Evolutionary conservation across 352 stramenopile species (phyloP).

Genomic region (Pythium scleroteichum): DNA sequence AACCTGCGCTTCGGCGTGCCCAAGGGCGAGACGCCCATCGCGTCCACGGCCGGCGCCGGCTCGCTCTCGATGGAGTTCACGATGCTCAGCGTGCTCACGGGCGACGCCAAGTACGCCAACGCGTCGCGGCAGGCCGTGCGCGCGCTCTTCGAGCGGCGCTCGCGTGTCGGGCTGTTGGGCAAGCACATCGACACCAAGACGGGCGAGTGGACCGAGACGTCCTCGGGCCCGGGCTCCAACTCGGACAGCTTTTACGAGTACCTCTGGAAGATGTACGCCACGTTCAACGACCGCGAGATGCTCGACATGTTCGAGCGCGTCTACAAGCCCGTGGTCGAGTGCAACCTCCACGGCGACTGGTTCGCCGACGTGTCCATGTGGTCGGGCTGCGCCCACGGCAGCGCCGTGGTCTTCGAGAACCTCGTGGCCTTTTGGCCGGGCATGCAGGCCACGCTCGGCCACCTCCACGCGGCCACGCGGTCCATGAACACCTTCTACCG

Average conservation of each 20-base stretch:
- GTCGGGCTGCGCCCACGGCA: constrained; percentile 49
- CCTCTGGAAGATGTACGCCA: constrained; percentile 95
- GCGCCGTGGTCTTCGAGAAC: constrained; percentile 72
- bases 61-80: constrained; percentile 97
- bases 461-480: constrained; percentile 76
- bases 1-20: constrained; percentile 93
- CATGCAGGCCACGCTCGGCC: constrained; percentile 94
- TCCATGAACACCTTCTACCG: constrained; percentile 95
- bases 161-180: constrained; percentile 89
- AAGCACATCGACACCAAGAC: constrained; percentile 95
- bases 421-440: constrained; percentile 97
- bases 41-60: constrained; percentile 95
- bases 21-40: constrained; percentile 92
- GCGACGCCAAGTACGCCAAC: constrained; percentile 63
- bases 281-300: constrained; percentile 93
- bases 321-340: constrained; percentile 60
- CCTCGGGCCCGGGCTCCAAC: constrained; percentile 90
- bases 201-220: constrained; percentile 82
- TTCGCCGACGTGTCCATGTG: constrained; percentile 87
- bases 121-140: constrained; percentile 66
- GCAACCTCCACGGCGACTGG: constrained; percentile 85
- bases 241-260: constrained; percentile 99
- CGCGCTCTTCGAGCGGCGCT: constrained; percentile 75
- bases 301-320: constrained; percentile 90
- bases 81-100: constrained; percentile 89